Evolutionary conservation across 1,284 basidiomycete species (phyloP), one percentile per base, ranked within the genome.

Genomic region (Apiotrichum domesticum): DNA sequence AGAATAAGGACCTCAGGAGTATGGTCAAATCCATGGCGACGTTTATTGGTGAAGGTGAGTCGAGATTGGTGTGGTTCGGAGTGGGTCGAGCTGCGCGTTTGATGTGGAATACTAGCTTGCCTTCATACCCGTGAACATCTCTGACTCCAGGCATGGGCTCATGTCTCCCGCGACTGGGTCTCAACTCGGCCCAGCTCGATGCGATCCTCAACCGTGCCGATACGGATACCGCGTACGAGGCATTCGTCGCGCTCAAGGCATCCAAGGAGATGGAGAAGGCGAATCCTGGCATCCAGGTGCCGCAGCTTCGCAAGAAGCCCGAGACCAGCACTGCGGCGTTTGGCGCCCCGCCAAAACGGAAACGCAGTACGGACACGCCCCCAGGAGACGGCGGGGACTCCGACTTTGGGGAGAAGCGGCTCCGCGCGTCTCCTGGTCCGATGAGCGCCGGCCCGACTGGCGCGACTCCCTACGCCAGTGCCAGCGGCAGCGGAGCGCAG

Each of bases 161-260:
- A 71, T 93, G 60, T 81, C 66, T 77, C 3, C 73, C 87, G 32
- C 86, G 88, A 64, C 81, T 92, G 5, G 89, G 90, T 10, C 85
- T 85, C 80, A 87, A 54, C 65, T 84, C 65, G 61, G 78, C 82
- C 52, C 87, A 88, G 66, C 90, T 92, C 69, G 85, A 88, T 63
- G 84, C 83, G 48, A 87, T 86, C 63, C 79, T 91, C 60, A 89
- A 87, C 74, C 85, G 85, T 66, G 84, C 87, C 2, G 90, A 94
- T 75, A 91, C 90, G 0, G 90, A 94, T 71, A 91, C 90, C 1
- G 90, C 90, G 34, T 90, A 87, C 81, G 90, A 93, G 69, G 87
- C 88, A 48, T 92, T 87, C 67, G 84, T 90, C 61, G 65, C 71
- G 4, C 67, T 78, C 46, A 76, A 82, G 35, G 74, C 70, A 34